These are phyloP conservation scores for Ramaria sp. DNA, from an alignment of 768 basidiomycete species.

Conservation along the genomic window DNA sequence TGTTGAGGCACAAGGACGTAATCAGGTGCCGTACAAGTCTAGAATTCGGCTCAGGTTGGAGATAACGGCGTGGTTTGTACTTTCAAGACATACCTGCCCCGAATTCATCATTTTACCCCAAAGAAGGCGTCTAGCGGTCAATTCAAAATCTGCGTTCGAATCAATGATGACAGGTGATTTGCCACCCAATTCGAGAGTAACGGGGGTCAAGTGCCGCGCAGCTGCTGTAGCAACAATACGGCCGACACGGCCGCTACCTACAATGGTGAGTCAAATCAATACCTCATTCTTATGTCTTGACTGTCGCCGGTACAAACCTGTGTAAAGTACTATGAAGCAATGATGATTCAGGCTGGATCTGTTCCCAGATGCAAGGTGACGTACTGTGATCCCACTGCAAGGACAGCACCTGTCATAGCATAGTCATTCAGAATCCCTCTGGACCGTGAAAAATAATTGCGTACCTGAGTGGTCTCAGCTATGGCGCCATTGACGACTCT, in stretches of 20 bases:
- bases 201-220: slow-evolving; percentile 63
- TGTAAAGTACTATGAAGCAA: slow-evolving; percentile 43
- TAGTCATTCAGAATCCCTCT: not conserved
- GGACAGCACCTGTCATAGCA: slow-evolving; percentile 39
- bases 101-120: slow-evolving; percentile 75
- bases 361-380: not conserved
- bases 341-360: slow-evolving; percentile 10
- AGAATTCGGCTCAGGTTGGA: slow-evolving; percentile 10
- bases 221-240: slow-evolving; percentile 63
- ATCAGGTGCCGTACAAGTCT: slow-evolving; percentile 62
- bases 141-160: slow-evolving; percentile 51
- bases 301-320: slow-evolving; percentile 24
- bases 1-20: slow-evolving; percentile 36
- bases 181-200: slow-evolving; percentile 42
- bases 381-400: slow-evolving; percentile 56
- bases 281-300: too few relatives aligned
- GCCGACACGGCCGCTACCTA: slow-evolving; percentile 43
- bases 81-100: slow-evolving; percentile 30
- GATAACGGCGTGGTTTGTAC: not conserved
- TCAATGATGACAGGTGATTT: slow-evolving; percentile 73
- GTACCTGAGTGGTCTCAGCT: slow-evolving; percentile 8
- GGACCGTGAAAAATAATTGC: not conserved
- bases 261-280: too few relatives aligned
- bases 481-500: slow-evolving; percentile 13
- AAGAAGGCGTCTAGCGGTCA: slow-evolving; percentile 55